Evolutionary conservation across 2,329 filamentous ascomycete genomes (phyloP).

Genomic region (Akanthomyces lecanii): DNA sequence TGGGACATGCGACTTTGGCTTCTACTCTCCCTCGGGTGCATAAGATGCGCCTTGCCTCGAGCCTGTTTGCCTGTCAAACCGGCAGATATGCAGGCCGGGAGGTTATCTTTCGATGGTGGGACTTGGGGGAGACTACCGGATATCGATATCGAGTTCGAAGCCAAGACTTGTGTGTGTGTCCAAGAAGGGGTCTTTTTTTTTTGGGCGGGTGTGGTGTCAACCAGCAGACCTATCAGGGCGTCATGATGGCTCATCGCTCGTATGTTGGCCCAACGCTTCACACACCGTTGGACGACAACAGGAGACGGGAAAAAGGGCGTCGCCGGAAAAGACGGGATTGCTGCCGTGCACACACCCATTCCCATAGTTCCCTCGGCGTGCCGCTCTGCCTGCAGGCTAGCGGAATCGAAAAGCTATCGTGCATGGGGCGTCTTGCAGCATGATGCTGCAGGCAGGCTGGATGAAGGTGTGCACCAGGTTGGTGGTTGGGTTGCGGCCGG

Average conservation of each 20-base stretch:
- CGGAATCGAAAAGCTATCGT: constrained; percentile 12
- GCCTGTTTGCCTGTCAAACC: not conserved
- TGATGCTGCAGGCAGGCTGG: not conserved
- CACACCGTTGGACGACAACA: not conserved
- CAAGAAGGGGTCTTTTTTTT: not conserved
- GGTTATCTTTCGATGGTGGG: not conserved
- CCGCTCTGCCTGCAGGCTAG: not conserved
- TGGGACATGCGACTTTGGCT: not conserved
- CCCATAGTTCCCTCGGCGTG: no score
- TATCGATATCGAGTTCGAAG: not conserved
- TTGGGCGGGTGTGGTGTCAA: not conserved
- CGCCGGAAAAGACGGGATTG: constrained; percentile 4
- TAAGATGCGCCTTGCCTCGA: not conserved
- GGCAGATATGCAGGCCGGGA: not conserved
- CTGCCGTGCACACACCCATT: not conserved
- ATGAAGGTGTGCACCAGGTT: not conserved
- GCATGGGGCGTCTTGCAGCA: not conserved
- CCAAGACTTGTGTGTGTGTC: not conserved
- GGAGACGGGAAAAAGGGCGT: not conserved
- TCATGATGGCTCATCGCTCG: not conserved
- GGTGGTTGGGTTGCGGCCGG: not conserved
- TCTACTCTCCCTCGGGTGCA: not conserved
- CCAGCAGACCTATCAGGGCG: not conserved
- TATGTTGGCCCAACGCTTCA: no score
- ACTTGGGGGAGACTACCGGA: not conserved